Evolutionary conservation across 257 asterid species (phyloP).

Genomic region (Pogostemon cablin): DNA sequence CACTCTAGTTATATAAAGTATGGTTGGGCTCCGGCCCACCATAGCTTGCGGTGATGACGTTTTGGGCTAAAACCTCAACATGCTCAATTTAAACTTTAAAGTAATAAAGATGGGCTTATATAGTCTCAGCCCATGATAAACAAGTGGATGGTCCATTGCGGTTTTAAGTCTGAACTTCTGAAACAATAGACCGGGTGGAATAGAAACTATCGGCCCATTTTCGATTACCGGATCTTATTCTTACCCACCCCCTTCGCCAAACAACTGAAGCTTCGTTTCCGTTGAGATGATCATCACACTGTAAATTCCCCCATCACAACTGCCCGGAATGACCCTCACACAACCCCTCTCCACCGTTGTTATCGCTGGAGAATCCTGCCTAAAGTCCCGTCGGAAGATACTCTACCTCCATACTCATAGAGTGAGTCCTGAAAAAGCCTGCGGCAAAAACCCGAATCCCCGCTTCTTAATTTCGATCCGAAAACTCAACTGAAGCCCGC

Average conservation of each 20-base stretch:
- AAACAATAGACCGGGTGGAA: too few relatives aligned
- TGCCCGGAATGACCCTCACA: conserved; percentile 16
- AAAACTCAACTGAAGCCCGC: conserved; percentile 70
- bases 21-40: background rate
- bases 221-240: background rate
- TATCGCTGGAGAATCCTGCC: conserved; percentile 56
- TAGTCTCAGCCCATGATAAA: too few relatives aligned
- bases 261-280: too few relatives aligned
- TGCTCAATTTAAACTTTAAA: too few relatives aligned
- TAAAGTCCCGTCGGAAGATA: conserved; percentile 60
- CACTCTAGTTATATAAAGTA: too few relatives aligned
- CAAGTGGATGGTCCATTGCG: too few relatives aligned
- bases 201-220: too few relatives aligned
- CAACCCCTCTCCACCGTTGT: conserved; percentile 23
- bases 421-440: conserved; percentile 65
- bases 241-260: background rate
- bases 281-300: conserved; percentile 51
- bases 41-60: background rate
- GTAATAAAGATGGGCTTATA: too few relatives aligned
- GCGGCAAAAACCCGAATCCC: conserved; percentile 61
- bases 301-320: conserved; percentile 37
- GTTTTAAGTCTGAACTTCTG: too few relatives aligned
- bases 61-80: too few relatives aligned
- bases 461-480: conserved; percentile 55
- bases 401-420: conserved; percentile 60